Percentiles rank a stretch among this genome's conserved stretches.
Conservation (phyloP, 225 moss, liverwort and hornwort genomes). For the Rhytidiadelphus loreus region DNA sequence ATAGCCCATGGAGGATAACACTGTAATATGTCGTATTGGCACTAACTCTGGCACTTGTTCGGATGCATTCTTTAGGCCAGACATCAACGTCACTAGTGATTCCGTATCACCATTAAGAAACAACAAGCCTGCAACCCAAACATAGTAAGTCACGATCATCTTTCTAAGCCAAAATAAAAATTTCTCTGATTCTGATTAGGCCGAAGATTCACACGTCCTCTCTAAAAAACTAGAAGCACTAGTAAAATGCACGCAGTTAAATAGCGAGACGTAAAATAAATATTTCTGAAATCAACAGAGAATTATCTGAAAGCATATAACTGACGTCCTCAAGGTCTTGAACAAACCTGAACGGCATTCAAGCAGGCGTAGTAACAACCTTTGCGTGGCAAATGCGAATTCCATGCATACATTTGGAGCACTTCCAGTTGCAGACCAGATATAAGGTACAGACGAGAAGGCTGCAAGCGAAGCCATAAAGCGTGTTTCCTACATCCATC, state of each 20-base stretch:
- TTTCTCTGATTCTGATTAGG: not conserved
- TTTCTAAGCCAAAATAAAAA: not conserved
- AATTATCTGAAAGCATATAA: not conserved
- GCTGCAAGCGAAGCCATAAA: slow-evolving; percentile 63
- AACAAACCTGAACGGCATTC: slow-evolving; percentile 82
- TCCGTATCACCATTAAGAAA: slow-evolving; percentile 59
- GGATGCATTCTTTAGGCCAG: slow-evolving; percentile 41
- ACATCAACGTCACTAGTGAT: slow-evolving; percentile 37
- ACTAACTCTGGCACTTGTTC: slow-evolving; percentile 48
- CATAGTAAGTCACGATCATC: not conserved
- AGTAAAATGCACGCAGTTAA: not conserved
- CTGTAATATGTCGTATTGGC: slow-evolving; percentile 57
- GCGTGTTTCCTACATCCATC: slow-evolving; percentile 65
- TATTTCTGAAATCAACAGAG: not conserved
- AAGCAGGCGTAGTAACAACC: slow-evolving; percentile 58
- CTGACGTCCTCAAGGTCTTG: not conserved
- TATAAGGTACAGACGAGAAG: slow-evolving; percentile 48
- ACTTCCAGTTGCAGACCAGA: slow-evolving; percentile 37
- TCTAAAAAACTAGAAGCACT: not conserved
- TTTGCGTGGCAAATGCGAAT: slow-evolving; percentile 54
- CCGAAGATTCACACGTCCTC: not conserved
- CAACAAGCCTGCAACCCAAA: slow-evolving; percentile 61
- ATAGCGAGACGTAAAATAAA: not conserved
- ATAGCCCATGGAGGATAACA: slow-evolving; percentile 61
- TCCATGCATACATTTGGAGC: slow-evolving; percentile 23